These are phyloP conservation scores for Cryphonectria parasitica DNA, from an alignment of 2,329 filamentous ascomycete species.

Conservation along the genomic window DNA sequence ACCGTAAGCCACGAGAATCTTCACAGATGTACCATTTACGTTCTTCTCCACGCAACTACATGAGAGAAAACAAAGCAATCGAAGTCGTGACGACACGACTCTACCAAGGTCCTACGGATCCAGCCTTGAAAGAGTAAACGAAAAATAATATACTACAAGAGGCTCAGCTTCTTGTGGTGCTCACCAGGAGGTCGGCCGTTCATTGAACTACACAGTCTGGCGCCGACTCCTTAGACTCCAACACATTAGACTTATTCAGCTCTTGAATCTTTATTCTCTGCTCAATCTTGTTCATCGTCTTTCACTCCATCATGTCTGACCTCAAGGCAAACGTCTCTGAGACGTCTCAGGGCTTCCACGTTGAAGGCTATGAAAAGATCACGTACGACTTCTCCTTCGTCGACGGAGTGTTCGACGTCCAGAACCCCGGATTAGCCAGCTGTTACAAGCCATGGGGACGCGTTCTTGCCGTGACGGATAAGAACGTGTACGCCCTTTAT, in stretches of 20 bases:
- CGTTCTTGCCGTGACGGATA: conserved; percentile 70
- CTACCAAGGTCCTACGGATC: not conserved
- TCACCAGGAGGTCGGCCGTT: not conserved
- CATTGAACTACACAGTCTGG: not conserved
- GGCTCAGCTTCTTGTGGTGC: not conserved
- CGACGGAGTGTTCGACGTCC: conserved; percentile 66
- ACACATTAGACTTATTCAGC: not conserved
- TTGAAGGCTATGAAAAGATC: conserved; percentile 76
- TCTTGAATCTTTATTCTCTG: not conserved
- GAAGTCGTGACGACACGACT: conserved; percentile 29
- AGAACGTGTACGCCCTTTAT: conserved; percentile 72
- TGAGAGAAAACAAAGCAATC: not conserved
- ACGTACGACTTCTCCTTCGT: conserved; percentile 77
- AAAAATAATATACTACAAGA: conserved; percentile 17
- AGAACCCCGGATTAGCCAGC: conserved; percentile 64
- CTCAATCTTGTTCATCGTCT: not conserved
- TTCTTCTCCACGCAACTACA: conserved; percentile 6
- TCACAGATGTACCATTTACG: conserved; percentile 13
- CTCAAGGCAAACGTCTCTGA: conserved; percentile 67
- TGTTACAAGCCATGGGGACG: conserved; percentile 69
- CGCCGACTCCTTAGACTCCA: conserved; percentile 2
- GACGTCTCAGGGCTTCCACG: conserved; percentile 68
- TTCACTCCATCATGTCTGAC: conserved; percentile 63
- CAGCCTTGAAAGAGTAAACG: not conserved
- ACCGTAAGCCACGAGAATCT: conserved; percentile 7